phyloP scores from a whole-genome alignment of 192 early-diverging fungal species.

The Coemansia sp. region DNA sequence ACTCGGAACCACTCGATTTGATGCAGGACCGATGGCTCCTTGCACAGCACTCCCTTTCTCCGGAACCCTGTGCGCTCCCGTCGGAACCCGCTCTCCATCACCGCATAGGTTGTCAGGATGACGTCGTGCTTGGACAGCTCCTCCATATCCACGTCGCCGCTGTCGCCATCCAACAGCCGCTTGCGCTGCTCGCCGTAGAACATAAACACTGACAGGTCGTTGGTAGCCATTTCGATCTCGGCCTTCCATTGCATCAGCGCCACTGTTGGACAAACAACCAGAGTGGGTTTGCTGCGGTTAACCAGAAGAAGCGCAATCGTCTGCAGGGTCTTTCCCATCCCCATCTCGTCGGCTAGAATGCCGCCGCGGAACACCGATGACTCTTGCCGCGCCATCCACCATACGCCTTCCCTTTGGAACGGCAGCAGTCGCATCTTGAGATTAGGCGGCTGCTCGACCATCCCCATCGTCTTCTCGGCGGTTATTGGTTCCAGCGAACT shows the following conservation, averaged over 20 bases:
- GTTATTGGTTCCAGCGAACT: conserved; percentile 15
- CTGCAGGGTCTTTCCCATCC: conserved; percentile 94
- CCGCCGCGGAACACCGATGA: conserved; percentile 69
- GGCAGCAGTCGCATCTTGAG: conserved; percentile 78
- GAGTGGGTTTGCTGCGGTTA: conserved; percentile 66
- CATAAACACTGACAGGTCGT: conserved; percentile 64
- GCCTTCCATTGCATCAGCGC: conserved; percentile 86
- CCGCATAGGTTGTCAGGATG: conserved; percentile 75
- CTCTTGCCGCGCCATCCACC: conserved; percentile 76
- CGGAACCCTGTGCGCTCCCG: conserved; percentile 73
- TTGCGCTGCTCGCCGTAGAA: conserved; percentile 76
- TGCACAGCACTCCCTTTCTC: conserved; percentile 60
- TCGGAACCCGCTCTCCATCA: conserved; percentile 72
- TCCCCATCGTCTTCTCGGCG: background rate
- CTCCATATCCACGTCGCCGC: conserved; percentile 10
- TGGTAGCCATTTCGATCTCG: conserved; percentile 71
- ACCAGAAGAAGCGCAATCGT: conserved; percentile 77
- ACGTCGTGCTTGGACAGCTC: conserved; percentile 70
- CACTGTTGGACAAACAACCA: conserved; percentile 86
- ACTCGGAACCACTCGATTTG: conserved; percentile 78
- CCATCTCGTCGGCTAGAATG: conserved; percentile 87
- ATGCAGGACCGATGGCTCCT: conserved; percentile 70
- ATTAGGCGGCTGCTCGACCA: conserved; percentile 63
- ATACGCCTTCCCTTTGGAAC: conserved; percentile 84
- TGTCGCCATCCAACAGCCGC: conserved; percentile 43